Percentiles rank a stretch among this genome's conserved stretches.
These are phyloP conservation scores for Coemansia sp. DNA, from an alignment of 192 early-diverging fungal genomes.

Conservation along the genomic window DNA sequence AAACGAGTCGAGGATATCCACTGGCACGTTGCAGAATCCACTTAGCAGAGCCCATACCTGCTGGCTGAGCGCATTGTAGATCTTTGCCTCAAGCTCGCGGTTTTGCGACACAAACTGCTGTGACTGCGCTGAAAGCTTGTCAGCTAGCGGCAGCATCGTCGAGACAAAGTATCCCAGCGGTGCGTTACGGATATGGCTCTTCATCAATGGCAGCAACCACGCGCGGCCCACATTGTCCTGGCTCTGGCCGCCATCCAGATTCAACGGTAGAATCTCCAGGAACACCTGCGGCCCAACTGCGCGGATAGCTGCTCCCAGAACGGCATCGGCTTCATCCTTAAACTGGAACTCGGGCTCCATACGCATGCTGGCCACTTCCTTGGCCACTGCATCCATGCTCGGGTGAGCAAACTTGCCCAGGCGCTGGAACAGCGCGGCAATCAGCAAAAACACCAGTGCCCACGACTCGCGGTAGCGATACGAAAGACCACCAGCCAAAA, in stretches of 20 bases:
- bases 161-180: conserved; percentile 69
- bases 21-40: conserved; percentile 81
- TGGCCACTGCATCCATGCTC: conserved; percentile 60
- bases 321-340: conserved; percentile 82
- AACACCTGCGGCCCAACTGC: conserved; percentile 80
- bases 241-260: conserved; percentile 65
- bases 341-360: conserved; percentile 80
- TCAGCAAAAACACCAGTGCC: conserved; percentile 74
- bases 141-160: conserved; percentile 75
- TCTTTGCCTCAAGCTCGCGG: conserved; percentile 75
- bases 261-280: conserved; percentile 73
- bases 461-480: conserved; percentile 82
- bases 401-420: conserved; percentile 63
- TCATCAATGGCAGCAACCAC: conserved; percentile 86
- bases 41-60: conserved; percentile 90
- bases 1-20: conserved; percentile 66
- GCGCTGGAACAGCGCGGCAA: conserved; percentile 75
- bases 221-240: conserved; percentile 67
- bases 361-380: conserved; percentile 71
- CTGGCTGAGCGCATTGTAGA: conserved; percentile 82
- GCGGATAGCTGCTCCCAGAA: conserved; percentile 75
- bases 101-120: conserved; percentile 58
- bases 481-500: conserved; percentile 60
- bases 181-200: conserved; percentile 70
- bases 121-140: conserved; percentile 66